These are phyloP conservation scores for Orychophragmus violaceus DNA, from an alignment of 345 rosid species.

Conservation along the genomic window DNA sequence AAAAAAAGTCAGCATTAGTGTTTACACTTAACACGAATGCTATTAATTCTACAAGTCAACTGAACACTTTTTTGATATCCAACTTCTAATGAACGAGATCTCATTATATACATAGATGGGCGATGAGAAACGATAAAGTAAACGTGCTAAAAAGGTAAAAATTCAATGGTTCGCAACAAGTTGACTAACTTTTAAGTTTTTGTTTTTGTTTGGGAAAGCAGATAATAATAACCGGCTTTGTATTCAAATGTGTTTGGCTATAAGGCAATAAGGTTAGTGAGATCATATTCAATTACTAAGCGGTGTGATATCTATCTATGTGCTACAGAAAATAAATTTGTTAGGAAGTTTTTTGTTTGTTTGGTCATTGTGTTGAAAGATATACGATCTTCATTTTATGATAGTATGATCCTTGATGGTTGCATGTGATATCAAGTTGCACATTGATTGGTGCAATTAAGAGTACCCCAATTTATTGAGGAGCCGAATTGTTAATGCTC, in stretches of 20 bases:
- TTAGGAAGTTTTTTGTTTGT: not conserved
- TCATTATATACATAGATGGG: not conserved
- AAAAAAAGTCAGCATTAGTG: slow-evolving; percentile 23
- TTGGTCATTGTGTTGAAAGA: slow-evolving; percentile 6
- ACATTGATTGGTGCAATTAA: slow-evolving; percentile 30
- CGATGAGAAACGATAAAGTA: not conserved
- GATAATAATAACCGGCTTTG: not conserved
- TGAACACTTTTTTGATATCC: not conserved
- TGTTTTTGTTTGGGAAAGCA: too few species aligned
- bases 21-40: slow-evolving; percentile 22
- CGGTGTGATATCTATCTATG: not conserved
- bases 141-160: not conserved
- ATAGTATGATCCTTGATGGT: slow-evolving; percentile 24
- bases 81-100: not conserved
- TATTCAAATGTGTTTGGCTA: not conserved
- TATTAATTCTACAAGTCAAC: slow-evolving; percentile 23
- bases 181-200: not conserved
- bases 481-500: slow-evolving; percentile 18
- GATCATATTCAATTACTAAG: not conserved
- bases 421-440: slow-evolving; percentile 31
- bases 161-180: not conserved
- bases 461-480: slow-evolving; percentile 24
- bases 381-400: not conserved
- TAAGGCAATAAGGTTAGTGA: not conserved
- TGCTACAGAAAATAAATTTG: not conserved